Evolutionary conservation across 2,329 filamentous ascomycete species (phyloP).

Genomic region (Fusarium guadeloupense): DNA sequence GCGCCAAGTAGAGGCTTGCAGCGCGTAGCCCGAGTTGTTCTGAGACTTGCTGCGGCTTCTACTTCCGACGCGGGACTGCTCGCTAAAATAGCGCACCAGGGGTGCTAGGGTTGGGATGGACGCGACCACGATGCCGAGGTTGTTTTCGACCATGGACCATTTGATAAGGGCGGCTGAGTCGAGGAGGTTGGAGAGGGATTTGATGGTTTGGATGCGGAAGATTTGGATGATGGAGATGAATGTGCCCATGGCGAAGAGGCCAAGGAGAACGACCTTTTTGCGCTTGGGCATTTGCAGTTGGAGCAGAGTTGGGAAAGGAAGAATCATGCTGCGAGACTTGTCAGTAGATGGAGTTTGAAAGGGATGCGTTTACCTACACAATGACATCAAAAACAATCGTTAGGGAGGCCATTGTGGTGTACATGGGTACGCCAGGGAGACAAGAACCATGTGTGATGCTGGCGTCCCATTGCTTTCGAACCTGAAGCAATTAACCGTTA

Average conservation of each 20-base stretch:
- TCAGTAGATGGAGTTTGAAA: background rate
- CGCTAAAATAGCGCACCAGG: slow-evolving; percentile 50
- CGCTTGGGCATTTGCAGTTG: slow-evolving; percentile 49
- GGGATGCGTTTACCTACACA: slow-evolving; percentile 46
- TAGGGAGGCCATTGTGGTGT: slow-evolving; percentile 53
- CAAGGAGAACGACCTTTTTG: slow-evolving; percentile 54
- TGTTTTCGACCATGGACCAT: slow-evolving; percentile 58
- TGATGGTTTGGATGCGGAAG: slow-evolving; percentile 60
- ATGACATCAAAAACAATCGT: slow-evolving; percentile 54
- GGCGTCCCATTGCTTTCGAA: slow-evolving; percentile 54
- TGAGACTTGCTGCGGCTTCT: slow-evolving; percentile 19
- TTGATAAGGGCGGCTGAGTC: slow-evolving; percentile 54
- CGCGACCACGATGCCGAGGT: slow-evolving; percentile 55
- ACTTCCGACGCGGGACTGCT: slow-evolving; percentile 39
- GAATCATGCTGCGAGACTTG: slow-evolving; percentile 46
- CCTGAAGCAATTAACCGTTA: too few relatives aligned
- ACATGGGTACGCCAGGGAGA: slow-evolving; percentile 53
- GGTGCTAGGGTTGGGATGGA: slow-evolving; percentile 56
- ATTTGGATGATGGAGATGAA: slow-evolving; percentile 62
- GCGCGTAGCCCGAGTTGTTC: slow-evolving; percentile 38
- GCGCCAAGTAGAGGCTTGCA: slow-evolving; percentile 41
- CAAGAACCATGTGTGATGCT: slow-evolving; percentile 50
- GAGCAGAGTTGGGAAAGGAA: slow-evolving; percentile 54
- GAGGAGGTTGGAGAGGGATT: slow-evolving; percentile 54
- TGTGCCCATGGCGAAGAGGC: slow-evolving; percentile 58